These are phyloP conservation scores for Trematosphaeria pertusa DNA, from an alignment of 2,329 filamentous ascomycete species.

Conservation along the genomic window DNA sequence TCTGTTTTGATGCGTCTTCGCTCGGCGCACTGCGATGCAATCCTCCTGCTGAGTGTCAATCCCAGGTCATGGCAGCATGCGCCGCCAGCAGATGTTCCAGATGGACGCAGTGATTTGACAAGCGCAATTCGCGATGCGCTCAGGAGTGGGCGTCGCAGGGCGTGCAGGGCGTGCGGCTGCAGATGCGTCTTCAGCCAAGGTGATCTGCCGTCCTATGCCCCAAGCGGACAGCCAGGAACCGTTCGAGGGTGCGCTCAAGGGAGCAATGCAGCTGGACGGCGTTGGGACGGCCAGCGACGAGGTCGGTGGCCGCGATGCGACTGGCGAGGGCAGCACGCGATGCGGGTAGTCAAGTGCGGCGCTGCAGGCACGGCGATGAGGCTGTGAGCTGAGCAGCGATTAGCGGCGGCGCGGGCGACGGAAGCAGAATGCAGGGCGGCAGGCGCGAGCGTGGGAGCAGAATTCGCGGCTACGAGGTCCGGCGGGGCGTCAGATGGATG, in stretches of 20 bases:
- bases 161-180: conserved; percentile 7
- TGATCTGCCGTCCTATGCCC: background rate
- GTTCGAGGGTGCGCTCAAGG: background rate
- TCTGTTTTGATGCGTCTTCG: conserved; percentile 24
- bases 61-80: conserved; percentile 20
- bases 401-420: conserved; percentile 8
- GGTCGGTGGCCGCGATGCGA: conserved; percentile 10
- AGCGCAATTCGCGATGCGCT: conserved; percentile 25
- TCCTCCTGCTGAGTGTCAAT: conserved; percentile 7
- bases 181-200: conserved; percentile 4
- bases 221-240: background rate
- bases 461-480: too few relatives aligned
- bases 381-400: conserved; percentile 20
- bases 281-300: conserved; percentile 1
- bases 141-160: conserved; percentile 11
- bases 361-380: conserved; percentile 8
- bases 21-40: conserved; percentile 17
- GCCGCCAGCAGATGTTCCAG: conserved; percentile 18
- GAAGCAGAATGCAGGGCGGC: background rate
- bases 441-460: background rate
- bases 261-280: conserved; percentile 7
- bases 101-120: conserved; percentile 13
- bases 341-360: conserved; percentile 4
- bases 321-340: conserved; percentile 3
- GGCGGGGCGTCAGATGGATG: too few relatives aligned